phyloP scores from a whole-genome alignment of 2,329 filamentous ascomycete species.

The Fonsecaea pedrosoi region DNA sequence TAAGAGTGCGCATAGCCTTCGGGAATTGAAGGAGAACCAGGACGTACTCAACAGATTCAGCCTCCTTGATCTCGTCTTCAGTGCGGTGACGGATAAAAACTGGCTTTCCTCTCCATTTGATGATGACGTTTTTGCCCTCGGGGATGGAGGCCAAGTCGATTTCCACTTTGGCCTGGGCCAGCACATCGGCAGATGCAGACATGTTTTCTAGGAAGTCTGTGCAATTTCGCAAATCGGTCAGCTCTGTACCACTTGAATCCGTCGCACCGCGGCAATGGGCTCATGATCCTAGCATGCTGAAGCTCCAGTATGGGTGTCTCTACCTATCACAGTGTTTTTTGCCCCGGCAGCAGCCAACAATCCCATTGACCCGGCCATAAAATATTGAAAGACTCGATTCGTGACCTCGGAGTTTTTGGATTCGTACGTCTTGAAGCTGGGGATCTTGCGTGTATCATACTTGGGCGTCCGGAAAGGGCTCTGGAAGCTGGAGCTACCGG shows the following conservation, averaged over 20 bases:
- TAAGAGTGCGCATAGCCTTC: background rate
- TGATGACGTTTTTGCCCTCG: slow-evolving; percentile 99
- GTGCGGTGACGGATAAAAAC: slow-evolving; percentile 99
- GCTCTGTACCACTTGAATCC: slow-evolving; percentile 12
- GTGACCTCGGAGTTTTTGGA: slow-evolving; percentile 69
- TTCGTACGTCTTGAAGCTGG: slow-evolving; percentile 88
- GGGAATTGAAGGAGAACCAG: background rate
- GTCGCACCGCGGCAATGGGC: background rate
- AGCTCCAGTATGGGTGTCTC: slow-evolving; percentile 45
- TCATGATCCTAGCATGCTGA: background rate
- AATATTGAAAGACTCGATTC: slow-evolving; percentile 94
- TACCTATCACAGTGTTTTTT: slow-evolving; percentile 98
- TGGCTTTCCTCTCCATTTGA: slow-evolving; percentile 99
- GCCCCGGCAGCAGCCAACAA: slow-evolving; percentile 89
- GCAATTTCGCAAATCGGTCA: slow-evolving; percentile 13
- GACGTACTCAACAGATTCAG: slow-evolving; percentile 75
- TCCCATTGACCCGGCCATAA: slow-evolving; percentile 97
- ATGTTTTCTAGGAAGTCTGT: slow-evolving; percentile 99
- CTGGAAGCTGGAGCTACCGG: slow-evolving; percentile 53
- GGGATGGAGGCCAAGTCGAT: slow-evolving; percentile 90
- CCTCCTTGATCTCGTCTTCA: slow-evolving; percentile 88
- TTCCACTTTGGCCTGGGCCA: slow-evolving; percentile 99
- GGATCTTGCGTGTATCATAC: slow-evolving; percentile 71
- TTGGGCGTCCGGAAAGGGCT: slow-evolving; percentile 58
- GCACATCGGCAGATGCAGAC: slow-evolving; percentile 96